Percentiles rank a stretch among this genome's conserved stretches.
These are phyloP conservation scores for Thielaviopsis musarum DNA, from an alignment of 2,329 filamentous ascomycete genomes.

Conservation along the genomic window DNA sequence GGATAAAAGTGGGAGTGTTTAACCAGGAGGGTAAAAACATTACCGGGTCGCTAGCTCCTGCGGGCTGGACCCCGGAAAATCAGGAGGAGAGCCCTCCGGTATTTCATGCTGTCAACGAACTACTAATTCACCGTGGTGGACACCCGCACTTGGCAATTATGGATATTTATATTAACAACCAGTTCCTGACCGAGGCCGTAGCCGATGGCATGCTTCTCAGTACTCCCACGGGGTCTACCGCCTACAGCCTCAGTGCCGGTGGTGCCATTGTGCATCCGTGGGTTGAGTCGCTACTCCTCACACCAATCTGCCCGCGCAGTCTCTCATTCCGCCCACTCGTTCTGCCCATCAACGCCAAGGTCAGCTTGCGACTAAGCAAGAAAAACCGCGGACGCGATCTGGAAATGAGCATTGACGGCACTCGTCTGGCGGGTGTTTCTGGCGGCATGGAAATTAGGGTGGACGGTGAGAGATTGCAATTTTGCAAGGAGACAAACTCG, in stretches of 20 bases:
- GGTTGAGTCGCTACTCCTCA: constrained; percentile 74
- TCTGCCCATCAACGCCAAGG: constrained; percentile 68
- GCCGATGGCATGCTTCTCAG: constrained; percentile 90
- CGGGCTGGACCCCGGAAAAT: constrained; percentile 18
- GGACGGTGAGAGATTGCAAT: constrained; percentile 64
- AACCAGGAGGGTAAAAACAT: constrained; percentile 47
- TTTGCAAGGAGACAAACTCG: constrained; percentile 71
- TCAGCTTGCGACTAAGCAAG: constrained; percentile 65
- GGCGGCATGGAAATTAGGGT: constrained; percentile 76
- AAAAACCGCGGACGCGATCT: constrained; percentile 63
- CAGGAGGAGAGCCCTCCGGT: constrained; percentile 12
- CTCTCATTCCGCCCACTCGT: constrained; percentile 85
- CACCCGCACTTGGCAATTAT: constrained; percentile 84
- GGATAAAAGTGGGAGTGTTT: constrained; percentile 74
- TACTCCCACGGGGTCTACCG: constrained; percentile 87
- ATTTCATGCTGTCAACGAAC: constrained; percentile 75
- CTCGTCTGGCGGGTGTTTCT: constrained; percentile 47
- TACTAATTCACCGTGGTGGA: constrained; percentile 79
- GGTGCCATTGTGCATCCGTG: constrained; percentile 90
- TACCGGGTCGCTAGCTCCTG: constrained; percentile 30
- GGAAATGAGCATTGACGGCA: constrained; percentile 65
- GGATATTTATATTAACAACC: constrained; percentile 75
- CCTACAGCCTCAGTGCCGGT: constrained; percentile 84
- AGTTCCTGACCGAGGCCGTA: constrained; percentile 83
- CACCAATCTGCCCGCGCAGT: constrained; percentile 83